A percentile compares a stretch with the other conserved stretches of the same genome.
phyloP scores from a whole-genome alignment of 73 alveolate genomes.

The Durusdinium trenchii region DNA sequence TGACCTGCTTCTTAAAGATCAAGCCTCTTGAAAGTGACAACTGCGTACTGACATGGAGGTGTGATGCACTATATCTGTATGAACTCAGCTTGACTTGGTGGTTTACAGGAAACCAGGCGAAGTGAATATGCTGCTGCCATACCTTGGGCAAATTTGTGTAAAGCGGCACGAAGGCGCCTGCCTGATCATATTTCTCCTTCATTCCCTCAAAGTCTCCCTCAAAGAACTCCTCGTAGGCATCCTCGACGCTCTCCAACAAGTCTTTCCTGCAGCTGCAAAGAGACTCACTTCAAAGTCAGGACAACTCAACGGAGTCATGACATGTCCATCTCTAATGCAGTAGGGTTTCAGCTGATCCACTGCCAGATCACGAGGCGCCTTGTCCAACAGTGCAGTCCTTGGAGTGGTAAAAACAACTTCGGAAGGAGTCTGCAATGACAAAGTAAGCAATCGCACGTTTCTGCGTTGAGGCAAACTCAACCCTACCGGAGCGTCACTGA shows the following conservation, averaged over 20 bases:
- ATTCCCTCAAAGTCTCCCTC: slow-evolving; percentile 30
- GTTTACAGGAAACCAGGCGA: no score
- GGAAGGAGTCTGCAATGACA: no score
- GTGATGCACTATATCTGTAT: no score
- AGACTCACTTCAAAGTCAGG: neutral
- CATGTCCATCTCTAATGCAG: neutral
- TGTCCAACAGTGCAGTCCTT: slow-evolving; percentile 59
- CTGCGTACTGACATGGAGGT: no score
- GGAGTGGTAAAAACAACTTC: no score
- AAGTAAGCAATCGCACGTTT: no score
- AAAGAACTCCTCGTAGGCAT: slow-evolving; percentile 35
- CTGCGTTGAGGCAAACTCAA: neutral
- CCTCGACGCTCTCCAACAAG: slow-evolving; percentile 40
- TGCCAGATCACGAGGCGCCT: slow-evolving; percentile 77
- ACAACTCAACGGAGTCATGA: neutral
- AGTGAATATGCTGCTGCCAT: neutral
- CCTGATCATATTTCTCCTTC: slow-evolving; percentile 56
- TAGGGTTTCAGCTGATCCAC: neutral
- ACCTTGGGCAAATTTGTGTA: neutral
- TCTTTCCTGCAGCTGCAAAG: neutral
- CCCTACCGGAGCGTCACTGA: neutral
- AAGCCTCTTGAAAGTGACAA: no score
- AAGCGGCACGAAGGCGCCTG: neutral
- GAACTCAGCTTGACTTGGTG: no score
- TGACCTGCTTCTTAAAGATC: neutral